Percentiles rank a stretch among this genome's conserved stretches.
Evolutionary conservation across 208 protist genomes (phyloP).

Genomic region (Trypanosoma avium): DNA sequence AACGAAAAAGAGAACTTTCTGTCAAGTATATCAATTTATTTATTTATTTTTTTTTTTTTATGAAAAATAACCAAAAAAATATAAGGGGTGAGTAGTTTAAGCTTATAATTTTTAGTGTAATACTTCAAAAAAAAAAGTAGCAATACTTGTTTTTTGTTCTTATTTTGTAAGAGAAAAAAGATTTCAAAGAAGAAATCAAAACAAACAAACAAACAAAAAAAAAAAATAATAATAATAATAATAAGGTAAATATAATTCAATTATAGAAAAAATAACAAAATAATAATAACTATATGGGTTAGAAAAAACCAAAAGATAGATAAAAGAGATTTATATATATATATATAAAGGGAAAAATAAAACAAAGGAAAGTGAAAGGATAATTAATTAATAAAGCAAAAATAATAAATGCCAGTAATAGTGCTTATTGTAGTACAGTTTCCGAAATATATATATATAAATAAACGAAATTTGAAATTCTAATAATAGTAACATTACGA

Average conservation of each 20-base stretch:
- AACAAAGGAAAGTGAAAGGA: too few relatives aligned
- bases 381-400: too few relatives aligned
- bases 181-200: neutral
- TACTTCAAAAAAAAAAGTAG: conserved; percentile 5
- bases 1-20: neutral
- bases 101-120: too few relatives aligned
- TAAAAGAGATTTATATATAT: neutral
- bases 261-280: neutral
- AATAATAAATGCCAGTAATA: too few relatives aligned
- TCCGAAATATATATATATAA: too few relatives aligned
- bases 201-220: neutral
- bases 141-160: neutral
- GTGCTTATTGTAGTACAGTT: too few relatives aligned
- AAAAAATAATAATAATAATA: conserved; percentile 12
- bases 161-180: neutral
- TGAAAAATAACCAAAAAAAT: too few relatives aligned
- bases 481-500: too few relatives aligned
- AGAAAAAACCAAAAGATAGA: neutral
- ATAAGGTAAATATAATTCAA: neutral
- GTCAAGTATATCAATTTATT: too few relatives aligned
- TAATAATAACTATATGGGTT: neutral
- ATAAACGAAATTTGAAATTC: too few relatives aligned
- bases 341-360: neutral
- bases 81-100: too few relatives aligned
- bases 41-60: too few relatives aligned